phyloP scores from a whole-genome alignment of 371 early-diverging fungal species.

The Homolaphlyctis polyrhiza region DNA sequence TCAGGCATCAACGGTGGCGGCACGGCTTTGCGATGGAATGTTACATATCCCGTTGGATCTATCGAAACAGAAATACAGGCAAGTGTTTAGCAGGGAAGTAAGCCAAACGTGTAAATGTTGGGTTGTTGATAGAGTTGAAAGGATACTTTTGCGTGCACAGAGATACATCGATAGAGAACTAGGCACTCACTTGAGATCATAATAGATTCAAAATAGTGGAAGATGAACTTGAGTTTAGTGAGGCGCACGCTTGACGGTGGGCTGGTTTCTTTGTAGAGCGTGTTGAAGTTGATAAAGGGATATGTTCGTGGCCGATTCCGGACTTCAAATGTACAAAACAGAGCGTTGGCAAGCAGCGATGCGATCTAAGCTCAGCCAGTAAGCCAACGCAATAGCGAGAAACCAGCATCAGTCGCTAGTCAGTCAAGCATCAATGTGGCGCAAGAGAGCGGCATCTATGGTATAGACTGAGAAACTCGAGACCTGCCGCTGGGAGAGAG shows the following conservation, averaged over 20 bases:
- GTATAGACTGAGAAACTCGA: too few relatives aligned
- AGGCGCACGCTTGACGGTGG: constrained; percentile 11
- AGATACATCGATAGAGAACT: too few relatives aligned
- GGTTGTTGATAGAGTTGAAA: too few relatives aligned
- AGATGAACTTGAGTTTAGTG: constrained; percentile 41
- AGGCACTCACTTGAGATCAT: constrained; percentile 29
- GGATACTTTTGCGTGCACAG: not conserved
- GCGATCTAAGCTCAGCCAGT: too few relatives aligned
- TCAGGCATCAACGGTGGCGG: constrained; percentile 19
- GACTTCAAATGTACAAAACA: constrained; percentile 47
- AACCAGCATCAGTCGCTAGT: too few relatives aligned
- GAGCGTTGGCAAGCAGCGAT: constrained; percentile 44
- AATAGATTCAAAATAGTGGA: constrained; percentile 45
- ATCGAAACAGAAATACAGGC: too few relatives aligned
- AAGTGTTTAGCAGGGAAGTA: not conserved
- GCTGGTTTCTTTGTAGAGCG: constrained; percentile 19
- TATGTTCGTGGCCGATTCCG: constrained; percentile 16
- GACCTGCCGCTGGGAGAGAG: constrained; percentile 31
- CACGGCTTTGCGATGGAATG: constrained; percentile 39
- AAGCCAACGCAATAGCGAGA: too few relatives aligned
- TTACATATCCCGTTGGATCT: constrained; percentile 40
- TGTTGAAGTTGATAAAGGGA: constrained; percentile 43
- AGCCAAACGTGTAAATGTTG: not conserved
- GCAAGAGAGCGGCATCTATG: too few relatives aligned
- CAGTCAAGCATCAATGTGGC: too few relatives aligned